phyloP scores from a whole-genome alignment of 805 yeast species.

The Candida glaebosa region DNA sequence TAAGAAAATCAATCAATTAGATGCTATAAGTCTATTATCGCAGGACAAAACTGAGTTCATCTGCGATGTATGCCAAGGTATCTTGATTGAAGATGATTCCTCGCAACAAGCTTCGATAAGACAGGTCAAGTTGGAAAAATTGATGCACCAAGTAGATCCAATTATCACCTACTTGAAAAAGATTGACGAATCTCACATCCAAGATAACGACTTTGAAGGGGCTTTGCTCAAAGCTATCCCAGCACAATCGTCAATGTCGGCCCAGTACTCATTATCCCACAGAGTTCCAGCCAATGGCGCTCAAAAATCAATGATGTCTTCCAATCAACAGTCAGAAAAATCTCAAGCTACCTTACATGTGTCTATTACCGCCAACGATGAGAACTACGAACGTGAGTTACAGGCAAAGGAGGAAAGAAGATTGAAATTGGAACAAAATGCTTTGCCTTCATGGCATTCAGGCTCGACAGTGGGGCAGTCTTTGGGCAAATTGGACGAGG shows the following conservation, averaged over 20 bases:
- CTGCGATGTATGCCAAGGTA: conserved; percentile 79
- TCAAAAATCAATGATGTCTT: conserved; percentile 25
- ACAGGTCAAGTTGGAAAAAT: conserved; percentile 74
- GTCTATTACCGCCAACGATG: conserved; percentile 84
- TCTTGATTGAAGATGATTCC: conserved; percentile 82
- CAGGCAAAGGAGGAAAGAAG: conserved; percentile 64
- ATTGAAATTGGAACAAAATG: conserved; percentile 80
- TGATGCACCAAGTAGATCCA: conserved; percentile 90
- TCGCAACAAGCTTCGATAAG: conserved; percentile 76
- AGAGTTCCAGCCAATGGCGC: conserved; percentile 26
- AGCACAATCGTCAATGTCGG: conserved; percentile 65
- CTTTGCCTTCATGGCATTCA: conserved; percentile 95
- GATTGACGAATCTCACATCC: conserved; percentile 38
- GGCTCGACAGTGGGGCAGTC: conserved; percentile 82
- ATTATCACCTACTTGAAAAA: conserved; percentile 73
- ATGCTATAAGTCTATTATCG: conserved; percentile 77
- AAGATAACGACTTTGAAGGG: conserved; percentile 38
- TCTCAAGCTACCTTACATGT: conserved; percentile 87
- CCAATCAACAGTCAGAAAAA: conserved; percentile 45
- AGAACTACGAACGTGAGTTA: conserved; percentile 62
- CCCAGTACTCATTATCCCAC: conserved; percentile 64
- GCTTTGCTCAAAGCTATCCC: conserved; percentile 82
- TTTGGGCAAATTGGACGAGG: conserved; percentile 52
- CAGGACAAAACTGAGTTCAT: conserved; percentile 77
- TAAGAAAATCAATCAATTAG: conserved; percentile 77